Conservation (phyloP, 352 stramenopile genomes). For the Pythium guiyangense region DNA sequence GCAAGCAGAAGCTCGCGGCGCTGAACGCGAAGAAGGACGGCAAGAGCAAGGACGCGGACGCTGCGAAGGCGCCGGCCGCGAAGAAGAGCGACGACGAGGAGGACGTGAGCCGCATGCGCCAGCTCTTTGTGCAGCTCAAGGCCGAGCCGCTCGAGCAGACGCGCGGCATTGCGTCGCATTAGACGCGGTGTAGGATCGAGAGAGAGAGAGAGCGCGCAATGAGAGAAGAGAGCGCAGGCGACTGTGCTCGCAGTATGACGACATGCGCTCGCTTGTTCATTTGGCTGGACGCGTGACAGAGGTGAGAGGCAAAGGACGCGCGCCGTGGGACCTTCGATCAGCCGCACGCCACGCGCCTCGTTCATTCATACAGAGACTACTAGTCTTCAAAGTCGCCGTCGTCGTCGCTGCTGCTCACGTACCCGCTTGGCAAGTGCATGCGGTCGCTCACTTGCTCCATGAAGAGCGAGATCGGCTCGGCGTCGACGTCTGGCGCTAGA, state of each 20-base stretch:
- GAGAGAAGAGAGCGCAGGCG: slow-evolving; percentile 1
- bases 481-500: slow-evolving; percentile 6
- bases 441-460: slow-evolving; percentile 8
- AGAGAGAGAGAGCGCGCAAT: slow-evolving; percentile 7
- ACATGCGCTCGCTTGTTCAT: no score
- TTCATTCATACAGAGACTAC: neutral
- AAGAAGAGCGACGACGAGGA: slow-evolving; percentile 61
- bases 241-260: no score
- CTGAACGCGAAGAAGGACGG: slow-evolving; percentile 46
- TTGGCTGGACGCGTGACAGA: no score
- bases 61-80: slow-evolving; percentile 16
- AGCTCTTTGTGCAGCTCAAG: slow-evolving; percentile 94
- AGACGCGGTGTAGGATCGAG: slow-evolving; percentile 7
- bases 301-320: no score
- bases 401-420: slow-evolving; percentile 19
- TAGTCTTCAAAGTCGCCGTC: slow-evolving; percentile 23
- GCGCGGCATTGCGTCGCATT: slow-evolving; percentile 46
- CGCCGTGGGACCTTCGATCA: slow-evolving; percentile 13
- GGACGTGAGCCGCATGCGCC: slow-evolving; percentile 90
- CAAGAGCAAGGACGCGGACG: slow-evolving; percentile 43
- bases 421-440: neutral
- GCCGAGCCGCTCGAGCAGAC: slow-evolving; percentile 85
- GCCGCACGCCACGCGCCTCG: neutral
- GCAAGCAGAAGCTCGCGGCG: slow-evolving; percentile 67
- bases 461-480: slow-evolving; percentile 8